A percentile compares a stretch with the other conserved stretches of the same genome.
Evolutionary conservation across 306 rosid genomes (phyloP).

Genomic region (Castanea mollissima): DNA sequence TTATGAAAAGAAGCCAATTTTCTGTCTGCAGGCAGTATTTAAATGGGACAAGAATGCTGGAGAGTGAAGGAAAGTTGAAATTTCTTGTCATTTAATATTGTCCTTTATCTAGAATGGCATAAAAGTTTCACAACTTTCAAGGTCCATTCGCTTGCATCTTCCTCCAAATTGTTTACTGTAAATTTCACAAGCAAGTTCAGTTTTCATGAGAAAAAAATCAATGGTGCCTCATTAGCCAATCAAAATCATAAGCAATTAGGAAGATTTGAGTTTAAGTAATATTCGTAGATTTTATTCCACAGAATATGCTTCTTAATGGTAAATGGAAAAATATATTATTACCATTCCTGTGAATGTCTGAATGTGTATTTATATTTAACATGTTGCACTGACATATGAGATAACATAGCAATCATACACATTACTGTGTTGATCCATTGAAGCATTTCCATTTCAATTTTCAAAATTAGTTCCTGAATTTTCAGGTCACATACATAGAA

Average conservation of each 20-base stretch:
- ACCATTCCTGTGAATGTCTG: neutral
- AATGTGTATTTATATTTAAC: neutral
- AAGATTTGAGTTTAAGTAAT: neutral
- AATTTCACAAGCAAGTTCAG: neutral
- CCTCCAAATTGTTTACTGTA: neutral
- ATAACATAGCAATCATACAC: neutral
- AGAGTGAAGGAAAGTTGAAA: no score
- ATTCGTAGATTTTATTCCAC: neutral
- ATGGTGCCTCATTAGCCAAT: neutral
- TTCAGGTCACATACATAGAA: slow-evolving; percentile 79
- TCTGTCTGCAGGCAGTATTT: no score
- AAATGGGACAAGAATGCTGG: no score
- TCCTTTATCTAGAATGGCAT: no score
- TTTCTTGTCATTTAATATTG: no score
- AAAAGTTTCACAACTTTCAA: neutral
- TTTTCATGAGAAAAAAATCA: no score
- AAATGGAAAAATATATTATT: neutral
- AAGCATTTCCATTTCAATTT: slow-evolving; percentile 5
- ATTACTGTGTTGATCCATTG: neutral
- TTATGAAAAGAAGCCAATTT: no score
- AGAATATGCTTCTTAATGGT: neutral
- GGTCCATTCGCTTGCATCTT: neutral
- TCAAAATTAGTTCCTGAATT: slow-evolving; percentile 12
- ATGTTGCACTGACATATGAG: neutral
- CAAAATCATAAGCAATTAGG: neutral